Evolutionary conservation across 345 rosid genomes (phyloP), one percentile per base, ranked within the genome.

Genomic region (Populus nigra): DNA sequence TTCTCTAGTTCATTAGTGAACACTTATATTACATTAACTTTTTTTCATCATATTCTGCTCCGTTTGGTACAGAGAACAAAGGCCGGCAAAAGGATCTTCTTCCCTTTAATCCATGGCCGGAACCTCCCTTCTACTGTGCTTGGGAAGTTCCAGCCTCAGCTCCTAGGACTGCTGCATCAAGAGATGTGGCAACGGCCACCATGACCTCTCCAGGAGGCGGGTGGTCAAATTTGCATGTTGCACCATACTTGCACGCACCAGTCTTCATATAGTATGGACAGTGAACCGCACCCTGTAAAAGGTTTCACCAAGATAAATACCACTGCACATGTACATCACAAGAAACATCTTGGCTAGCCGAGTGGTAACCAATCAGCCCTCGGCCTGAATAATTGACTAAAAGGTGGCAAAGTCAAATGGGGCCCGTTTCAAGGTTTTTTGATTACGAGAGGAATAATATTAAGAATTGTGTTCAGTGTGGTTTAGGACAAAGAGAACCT

Each of bases 241-340:
- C 90, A 43, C 97, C 97, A 69, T 84, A 91, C 81, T 90, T 95
- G 92, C 99, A 93, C 9, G 92, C 83, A 62, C 98, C 96, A 50
- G 98, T 95, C 87, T 90, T 93, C 99, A 95, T 88, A 82, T 95
- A 95, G 76, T 93, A 95, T 7, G 99, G 97, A 76, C 99, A 95
- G 61, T 87, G 89, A 73, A 84, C 80, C 6, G 88, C 83, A 65
- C 93, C 98, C 98, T 95, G 88, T 77, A 78, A 76, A 73, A 73
- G 65, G 61, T 82, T 72, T 41, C 65, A 59, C 50, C 3, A 47
- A 38, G 41, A 73, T 85, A 20, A 23, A 33, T 33, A 31, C 35
- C 29, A 29, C 59, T 15, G 65, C 23, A 74, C 33, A 8, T 41
- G 68, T 22, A 65, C 38, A 66, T 7, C 25, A 59, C 65, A 59